These are phyloP conservation scores for Boechera retrofracta DNA, from an alignment of 345 rosid genomes.

Conservation along the genomic window DNA sequence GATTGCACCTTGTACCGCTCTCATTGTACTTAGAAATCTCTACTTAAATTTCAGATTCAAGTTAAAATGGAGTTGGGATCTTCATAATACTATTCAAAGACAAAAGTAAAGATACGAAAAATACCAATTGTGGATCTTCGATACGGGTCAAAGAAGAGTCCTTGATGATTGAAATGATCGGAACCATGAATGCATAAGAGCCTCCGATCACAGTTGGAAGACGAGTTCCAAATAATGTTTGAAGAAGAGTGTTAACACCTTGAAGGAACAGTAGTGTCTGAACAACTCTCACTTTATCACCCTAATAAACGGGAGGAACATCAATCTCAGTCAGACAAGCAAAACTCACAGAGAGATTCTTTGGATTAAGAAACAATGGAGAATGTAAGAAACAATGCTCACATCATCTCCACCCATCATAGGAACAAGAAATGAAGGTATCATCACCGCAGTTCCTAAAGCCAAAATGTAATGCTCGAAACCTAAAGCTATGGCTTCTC, in stretches of 20 bases:
- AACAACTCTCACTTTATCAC: slow-evolving; percentile 92
- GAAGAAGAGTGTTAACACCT: slow-evolving; percentile 91
- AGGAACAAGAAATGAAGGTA: slow-evolving; percentile 96
- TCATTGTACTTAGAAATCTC: slow-evolving; percentile 94
- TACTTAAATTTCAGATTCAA: slow-evolving; percentile 27
- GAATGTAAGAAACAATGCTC: slow-evolving; percentile 34
- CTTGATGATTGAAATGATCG: slow-evolving; percentile 85
- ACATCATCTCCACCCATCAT: slow-evolving; percentile 95
- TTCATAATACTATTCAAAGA: not conserved
- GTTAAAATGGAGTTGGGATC: not conserved
- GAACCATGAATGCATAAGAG: slow-evolving; percentile 97
- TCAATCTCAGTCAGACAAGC: slow-evolving; percentile 22
- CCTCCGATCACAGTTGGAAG: slow-evolving; percentile 96
- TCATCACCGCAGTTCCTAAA: slow-evolving; percentile 98
- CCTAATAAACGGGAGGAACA: slow-evolving; percentile 51
- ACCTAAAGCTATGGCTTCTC: slow-evolving; percentile 90
- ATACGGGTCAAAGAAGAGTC: slow-evolving; percentile 79
- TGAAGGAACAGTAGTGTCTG: slow-evolving; percentile 91
- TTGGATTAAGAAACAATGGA: not conserved
- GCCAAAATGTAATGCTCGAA: slow-evolving; percentile 96
- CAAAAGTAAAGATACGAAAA: slow-evolving; percentile 63
- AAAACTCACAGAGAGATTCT: not conserved
- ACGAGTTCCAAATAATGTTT: slow-evolving; percentile 91
- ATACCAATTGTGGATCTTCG: slow-evolving; percentile 76
- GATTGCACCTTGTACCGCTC: slow-evolving; percentile 97